Evolutionary conservation across 345 rosid genomes (phyloP), one percentile per base, ranked within the genome.

Genomic region (Syzygium grande): DNA sequence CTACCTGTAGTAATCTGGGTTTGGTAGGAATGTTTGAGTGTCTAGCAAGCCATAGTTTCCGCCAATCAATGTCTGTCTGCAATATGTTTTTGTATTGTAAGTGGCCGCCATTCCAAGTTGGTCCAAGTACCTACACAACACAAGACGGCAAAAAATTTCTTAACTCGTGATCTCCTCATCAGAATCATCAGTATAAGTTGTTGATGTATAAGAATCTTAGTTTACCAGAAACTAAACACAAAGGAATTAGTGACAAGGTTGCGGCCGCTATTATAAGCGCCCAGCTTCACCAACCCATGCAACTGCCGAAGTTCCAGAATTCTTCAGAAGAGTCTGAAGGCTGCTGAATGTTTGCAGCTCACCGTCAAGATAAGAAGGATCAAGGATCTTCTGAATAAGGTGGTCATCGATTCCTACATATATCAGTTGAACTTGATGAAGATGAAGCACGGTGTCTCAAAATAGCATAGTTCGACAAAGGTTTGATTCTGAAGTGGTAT

Each of bases 271-370:
- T 92, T 94, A 84, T 87, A 93, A 41, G 94, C 97, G 22, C 95
- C 97, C 95, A 4, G 95, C 94, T 90, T 94, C 95, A 22, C 95
- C 93, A 61, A 94, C 93, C 95, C 97, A 93, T 56, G 95, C 93
- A 51, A 93, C 95, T 17, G 95, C 93, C 2, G 88, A 73, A 84
- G 92, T 91, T 46, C 90, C 88, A 2, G 94, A 83, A 21, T 54
- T 88, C 89, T 89, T 91, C 59, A 94, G 87, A 87, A 94, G 89
- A 29, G 84, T 52, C 84, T 89, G 89, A 77, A 94, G 93, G 53
- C 84, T 38, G 9, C 91, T 86, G 77, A 92, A 92, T 59, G 88
- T 38, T 27, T 77, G 25, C 2, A 88, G 73, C 3, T 88, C 92
- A 3, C 92, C 63, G 6, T 93, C 90, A 7, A 94, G 95, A 52